Evolutionary conservation across 208 protist genomes (phyloP), one percentile per base, ranked within the genome.

Genomic region (Acanthamoeba culbertsoni): DNA sequence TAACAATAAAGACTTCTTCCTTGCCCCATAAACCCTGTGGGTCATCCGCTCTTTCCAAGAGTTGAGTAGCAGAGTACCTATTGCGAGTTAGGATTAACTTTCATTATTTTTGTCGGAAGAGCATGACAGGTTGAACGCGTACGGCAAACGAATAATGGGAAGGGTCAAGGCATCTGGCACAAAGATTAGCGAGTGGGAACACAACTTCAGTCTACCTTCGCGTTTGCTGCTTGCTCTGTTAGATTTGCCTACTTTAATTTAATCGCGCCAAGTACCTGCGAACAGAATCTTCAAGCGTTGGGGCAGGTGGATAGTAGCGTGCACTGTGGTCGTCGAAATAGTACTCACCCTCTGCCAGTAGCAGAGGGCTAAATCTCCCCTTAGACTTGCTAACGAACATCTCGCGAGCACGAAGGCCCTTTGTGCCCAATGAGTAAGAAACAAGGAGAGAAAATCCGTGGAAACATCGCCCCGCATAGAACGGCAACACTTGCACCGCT

Each of bases 261-360:
- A 28, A 48, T 92, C 33, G 79, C 68, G 7, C 89, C 88, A 75
- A 20, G 79, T 28, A 92, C 23, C 33, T 18, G 12, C 16, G 31
- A 57, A 86, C 90, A 63, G 26, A 88, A 63, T 42, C 20, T 14
- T 71, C 43, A 33, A 86, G 16, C 16, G 63, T 18, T 18, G 51
- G 35, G 33, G 86, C 33, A 16, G 94, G 95, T 31, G 95, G 94
- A 88, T 96, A 97, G 68, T 94, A 97, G 0, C n/a, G 59, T 26
- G 86, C 94, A 63, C 86, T 93, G 51, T 94, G 90, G 59, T 97
- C 96, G 46, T 96, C 94, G 65, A 97, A 96, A 62, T 97, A 97
- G 48, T 97, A 93, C 73, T 97, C 96, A 16, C 94, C 96, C 43
- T 97, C 96, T 51, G 97, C 95, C 77, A 97, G 84, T 40, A 96